These are phyloP conservation scores for Pyrus betulifolia DNA, from an alignment of 306 rosid genomes.

Conservation along the genomic window DNA sequence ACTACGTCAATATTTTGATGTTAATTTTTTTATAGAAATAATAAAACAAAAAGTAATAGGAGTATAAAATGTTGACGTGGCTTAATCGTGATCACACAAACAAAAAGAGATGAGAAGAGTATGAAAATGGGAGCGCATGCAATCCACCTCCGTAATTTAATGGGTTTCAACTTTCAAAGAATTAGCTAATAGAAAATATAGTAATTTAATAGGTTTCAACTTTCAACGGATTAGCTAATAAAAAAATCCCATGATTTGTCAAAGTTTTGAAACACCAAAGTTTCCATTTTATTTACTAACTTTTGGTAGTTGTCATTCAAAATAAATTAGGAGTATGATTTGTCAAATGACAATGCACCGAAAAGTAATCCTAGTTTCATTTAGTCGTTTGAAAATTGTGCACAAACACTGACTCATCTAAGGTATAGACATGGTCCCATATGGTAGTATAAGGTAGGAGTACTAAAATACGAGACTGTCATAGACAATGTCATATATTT, in stretches of 20 bases:
- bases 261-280: not conserved
- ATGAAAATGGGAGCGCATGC: too few species aligned
- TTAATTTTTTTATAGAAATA: too few species aligned
- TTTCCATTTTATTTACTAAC: not conserved
- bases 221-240: not conserved
- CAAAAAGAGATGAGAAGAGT: too few species aligned
- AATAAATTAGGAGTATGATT: not conserved
- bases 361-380: not conserved
- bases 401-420: conserved; percentile 2
- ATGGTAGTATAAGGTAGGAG: not conserved
- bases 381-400: not conserved
- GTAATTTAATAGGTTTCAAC: not conserved
- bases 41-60: too few species aligned
- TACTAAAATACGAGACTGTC: not conserved
- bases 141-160: too few species aligned
- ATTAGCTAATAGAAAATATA: not conserved
- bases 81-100: too few species aligned
- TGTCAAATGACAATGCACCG: not conserved
- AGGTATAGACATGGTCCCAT: not conserved
- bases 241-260: not conserved
- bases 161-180: not conserved
- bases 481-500: not conserved
- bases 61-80: too few species aligned
- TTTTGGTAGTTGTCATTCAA: not conserved
- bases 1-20: too few species aligned